Base-by-base conservation (phyloP, 768 basidiomycete genomes). In the Chalciporus piperatus region DNA sequence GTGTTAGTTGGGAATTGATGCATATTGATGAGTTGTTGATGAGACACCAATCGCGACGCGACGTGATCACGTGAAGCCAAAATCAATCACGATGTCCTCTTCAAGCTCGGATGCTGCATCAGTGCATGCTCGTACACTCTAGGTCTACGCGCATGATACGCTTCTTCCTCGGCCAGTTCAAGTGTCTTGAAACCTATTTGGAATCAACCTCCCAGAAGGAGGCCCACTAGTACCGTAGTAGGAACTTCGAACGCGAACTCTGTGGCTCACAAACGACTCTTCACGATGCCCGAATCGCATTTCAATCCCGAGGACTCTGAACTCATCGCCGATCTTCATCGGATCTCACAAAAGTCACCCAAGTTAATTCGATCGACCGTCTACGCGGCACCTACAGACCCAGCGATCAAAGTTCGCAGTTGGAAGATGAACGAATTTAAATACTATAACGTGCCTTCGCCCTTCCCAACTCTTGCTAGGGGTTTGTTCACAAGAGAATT, bases 341-440 rank as follows among this genome's bases (percentile, higher is more conserved):
- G 61, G 3, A 62, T 90, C 14, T 78, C 85, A 6, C 72, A 75
- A 35, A 77, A 74, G 45, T 75, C 74, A 0, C 78, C 82, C 3
- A 89, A 85, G 64, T 82, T 92, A 45, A 78, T 92, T 48, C 78
- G 76, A 42, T 82, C 82, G 3, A 74, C 78, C 0, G 60, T 68
- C 2, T 85, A 89, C 61, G 39, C 67, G 1, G 83, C 80, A 0
- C 83, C 87, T 0, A 80, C 79, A 1, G 80, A 81, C 51, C 75
- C 81, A 1, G 57, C 66, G 2, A 74, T 84, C 59, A 62, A 66
- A 4, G 72, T 98, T 27, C 77, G 82, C 3, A 92, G 89, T 71
- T 98, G 96, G 96, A 96, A 93, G 75, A 93, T 98, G 92, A 89
- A 92, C 69, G 97, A 98, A 68, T 92, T 85, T 76, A 92, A 92